Conservation (phyloP, 768 basidiomycete genomes). For the Boletus rubropictus region DNA sequence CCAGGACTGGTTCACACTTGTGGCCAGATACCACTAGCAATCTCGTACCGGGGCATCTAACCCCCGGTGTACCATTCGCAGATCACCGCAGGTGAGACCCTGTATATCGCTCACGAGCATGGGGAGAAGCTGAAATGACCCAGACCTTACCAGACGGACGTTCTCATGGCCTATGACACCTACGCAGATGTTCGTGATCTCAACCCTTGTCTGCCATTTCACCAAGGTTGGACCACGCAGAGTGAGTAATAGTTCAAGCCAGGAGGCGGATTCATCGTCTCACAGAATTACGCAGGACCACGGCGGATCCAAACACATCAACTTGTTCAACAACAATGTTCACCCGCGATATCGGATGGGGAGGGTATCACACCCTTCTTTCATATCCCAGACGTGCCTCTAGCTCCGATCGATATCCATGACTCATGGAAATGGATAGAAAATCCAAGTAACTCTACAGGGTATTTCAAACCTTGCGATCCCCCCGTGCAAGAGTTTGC, state of each 20-base stretch:
- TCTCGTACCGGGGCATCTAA: not conserved
- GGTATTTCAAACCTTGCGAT: not conserved
- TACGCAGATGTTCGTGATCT: not conserved
- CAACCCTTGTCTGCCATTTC: not conserved
- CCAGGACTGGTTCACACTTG: not conserved
- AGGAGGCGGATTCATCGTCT: not conserved
- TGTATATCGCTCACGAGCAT: not conserved
- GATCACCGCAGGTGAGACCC: not conserved
- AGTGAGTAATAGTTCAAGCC: not conserved
- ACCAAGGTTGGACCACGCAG: not conserved
- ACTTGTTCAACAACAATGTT: not conserved
- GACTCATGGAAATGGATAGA: not conserved
- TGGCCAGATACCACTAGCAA: not conserved
- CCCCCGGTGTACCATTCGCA: not conserved
- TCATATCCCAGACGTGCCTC: not conserved
- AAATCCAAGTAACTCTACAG: not conserved
- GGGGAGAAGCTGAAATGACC: not conserved
- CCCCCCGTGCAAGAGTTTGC: not conserved
- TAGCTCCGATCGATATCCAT: not conserved
- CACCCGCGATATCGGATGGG: no score
- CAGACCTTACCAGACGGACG: not conserved
- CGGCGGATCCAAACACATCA: not conserved
- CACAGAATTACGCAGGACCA: slow-evolving; percentile 1
- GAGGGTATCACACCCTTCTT: not conserved
- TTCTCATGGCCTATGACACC: not conserved